Percentiles rank a stretch among this genome's conserved stretches.
Evolutionary conservation across 2,329 filamentous ascomycete genomes (phyloP).

Genomic region (Ophiostoma ulmi): DNA sequence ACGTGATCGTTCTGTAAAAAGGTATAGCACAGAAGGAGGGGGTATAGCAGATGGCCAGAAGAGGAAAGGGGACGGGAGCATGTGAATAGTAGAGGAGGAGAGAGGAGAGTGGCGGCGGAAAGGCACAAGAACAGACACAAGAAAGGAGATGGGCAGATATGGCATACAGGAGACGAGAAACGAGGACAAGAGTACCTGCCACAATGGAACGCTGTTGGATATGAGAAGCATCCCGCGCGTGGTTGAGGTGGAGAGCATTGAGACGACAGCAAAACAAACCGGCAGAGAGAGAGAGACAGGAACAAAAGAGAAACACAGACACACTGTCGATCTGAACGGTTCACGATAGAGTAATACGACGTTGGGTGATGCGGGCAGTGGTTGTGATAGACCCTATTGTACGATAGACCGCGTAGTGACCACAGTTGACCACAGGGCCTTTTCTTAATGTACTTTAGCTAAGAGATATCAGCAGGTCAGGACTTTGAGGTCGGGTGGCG

Average conservation of each 20-base stretch:
- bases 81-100: not conserved
- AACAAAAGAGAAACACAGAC: not conserved
- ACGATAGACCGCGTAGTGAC: not conserved
- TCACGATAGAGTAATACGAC: constrained; percentile 10
- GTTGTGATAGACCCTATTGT: not conserved
- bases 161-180: not conserved
- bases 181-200: not conserved
- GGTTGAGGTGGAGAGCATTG: constrained; percentile 3
- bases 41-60: constrained; percentile 14
- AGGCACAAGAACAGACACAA: not conserved
- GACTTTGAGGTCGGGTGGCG: not conserved
- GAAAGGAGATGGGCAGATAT: not conserved
- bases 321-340: not conserved
- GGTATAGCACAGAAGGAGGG: not conserved
- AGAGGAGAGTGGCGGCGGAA: not conserved
- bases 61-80: constrained; percentile 4
- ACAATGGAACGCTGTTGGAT: constrained; percentile 2
- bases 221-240: not conserved
- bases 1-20: constrained; percentile 12
- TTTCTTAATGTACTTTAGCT: not conserved
- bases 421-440: not conserved
- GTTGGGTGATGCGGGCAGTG: not conserved
- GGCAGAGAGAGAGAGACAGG: not conserved
- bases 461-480: not conserved
- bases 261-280: not conserved